These are phyloP conservation scores for Brassica carinata DNA, from an alignment of 345 rosid species.

Conservation along the genomic window DNA sequence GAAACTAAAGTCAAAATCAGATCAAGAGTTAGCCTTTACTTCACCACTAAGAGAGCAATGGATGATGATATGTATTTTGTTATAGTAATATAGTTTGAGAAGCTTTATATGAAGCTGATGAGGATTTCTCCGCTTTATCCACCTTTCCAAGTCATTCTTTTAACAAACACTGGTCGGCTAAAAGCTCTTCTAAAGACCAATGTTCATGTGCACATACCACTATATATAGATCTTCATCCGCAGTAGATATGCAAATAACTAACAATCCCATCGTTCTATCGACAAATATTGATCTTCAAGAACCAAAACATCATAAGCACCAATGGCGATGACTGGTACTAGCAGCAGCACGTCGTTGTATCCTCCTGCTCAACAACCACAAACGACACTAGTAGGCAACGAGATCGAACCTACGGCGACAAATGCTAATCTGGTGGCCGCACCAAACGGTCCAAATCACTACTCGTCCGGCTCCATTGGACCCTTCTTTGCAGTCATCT, in stretches of 20 bases:
- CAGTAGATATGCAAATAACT: neutral
- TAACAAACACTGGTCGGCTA: conserved; percentile 30
- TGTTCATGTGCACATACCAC: conserved; percentile 27
- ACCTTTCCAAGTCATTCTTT: conserved; percentile 39
- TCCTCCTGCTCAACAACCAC: conserved; percentile 33
- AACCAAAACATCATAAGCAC: conserved; percentile 1
- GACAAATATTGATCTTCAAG: neutral
- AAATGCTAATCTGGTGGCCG: conserved; percentile 21
- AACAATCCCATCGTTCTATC: neutral
- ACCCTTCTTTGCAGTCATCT: conserved; percentile 59
- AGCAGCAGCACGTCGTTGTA: conserved; percentile 29
- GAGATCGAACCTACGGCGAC: conserved; percentile 25
- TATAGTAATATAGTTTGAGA: no score
- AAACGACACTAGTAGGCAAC: conserved; percentile 15
- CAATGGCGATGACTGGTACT: conserved; percentile 27
- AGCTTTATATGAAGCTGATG: conserved; percentile 25
- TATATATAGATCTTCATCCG: conserved; percentile 5
- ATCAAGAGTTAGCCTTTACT: no score
- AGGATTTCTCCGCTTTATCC: conserved; percentile 25
- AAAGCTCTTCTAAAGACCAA: conserved; percentile 8
- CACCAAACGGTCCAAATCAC: conserved; percentile 27
- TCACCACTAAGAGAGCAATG: no score
- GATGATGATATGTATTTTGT: no score
- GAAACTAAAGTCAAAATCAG: no score
- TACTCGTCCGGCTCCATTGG: conserved; percentile 60